These are phyloP conservation scores for Coniferiporia sulphurascens DNA, from an alignment of 1,284 basidiomycete genomes.

Conservation along the genomic window DNA sequence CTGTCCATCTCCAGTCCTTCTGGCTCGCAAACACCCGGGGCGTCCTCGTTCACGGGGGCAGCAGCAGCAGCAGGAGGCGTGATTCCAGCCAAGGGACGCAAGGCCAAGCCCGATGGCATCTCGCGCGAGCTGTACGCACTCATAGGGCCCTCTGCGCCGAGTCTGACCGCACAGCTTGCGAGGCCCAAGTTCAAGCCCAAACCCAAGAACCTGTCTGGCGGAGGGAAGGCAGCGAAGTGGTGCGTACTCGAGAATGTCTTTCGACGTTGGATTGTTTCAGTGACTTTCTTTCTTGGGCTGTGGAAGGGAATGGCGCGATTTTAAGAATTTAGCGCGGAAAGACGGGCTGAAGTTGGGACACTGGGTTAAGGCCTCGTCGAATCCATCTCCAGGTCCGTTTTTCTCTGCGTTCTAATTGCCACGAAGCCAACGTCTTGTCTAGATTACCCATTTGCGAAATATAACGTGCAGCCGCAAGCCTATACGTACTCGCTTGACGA, in stretches of 20 bases:
- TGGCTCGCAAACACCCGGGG: conserved; percentile 21
- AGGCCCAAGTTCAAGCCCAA: conserved; percentile 87
- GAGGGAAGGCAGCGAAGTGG: conserved; percentile 57
- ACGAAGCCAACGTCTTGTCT: conserved; percentile 3
- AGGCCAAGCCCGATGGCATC: conserved; percentile 83
- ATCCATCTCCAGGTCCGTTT: conserved; percentile 49
- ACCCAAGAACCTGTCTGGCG: conserved; percentile 59
- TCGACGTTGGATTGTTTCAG: too few species aligned
- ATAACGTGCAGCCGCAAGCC: conserved; percentile 64
- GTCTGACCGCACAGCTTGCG: conserved; percentile 67
- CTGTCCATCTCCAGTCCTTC: conserved; percentile 55
- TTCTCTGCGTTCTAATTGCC: background rate
- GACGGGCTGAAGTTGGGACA: conserved; percentile 60
- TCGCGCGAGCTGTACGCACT: conserved; percentile 90
- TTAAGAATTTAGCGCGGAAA: conserved; percentile 60
- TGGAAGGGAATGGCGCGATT: conserved; percentile 68
- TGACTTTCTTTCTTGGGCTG: background rate
- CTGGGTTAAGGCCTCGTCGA: conserved; percentile 61
- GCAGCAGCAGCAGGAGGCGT: conserved; percentile 35
- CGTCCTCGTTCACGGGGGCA: conserved; percentile 39
- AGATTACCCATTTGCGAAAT: conserved; percentile 80
- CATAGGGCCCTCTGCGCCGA: conserved; percentile 88
- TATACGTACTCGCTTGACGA: conserved; percentile 91
- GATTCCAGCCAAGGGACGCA: conserved; percentile 22
- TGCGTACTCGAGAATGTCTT: too few species aligned